Evolutionary conservation across 768 basidiomycete genomes (phyloP), one percentile per base, ranked within the genome.

Genomic region (Auriscalpium vulgare): DNA sequence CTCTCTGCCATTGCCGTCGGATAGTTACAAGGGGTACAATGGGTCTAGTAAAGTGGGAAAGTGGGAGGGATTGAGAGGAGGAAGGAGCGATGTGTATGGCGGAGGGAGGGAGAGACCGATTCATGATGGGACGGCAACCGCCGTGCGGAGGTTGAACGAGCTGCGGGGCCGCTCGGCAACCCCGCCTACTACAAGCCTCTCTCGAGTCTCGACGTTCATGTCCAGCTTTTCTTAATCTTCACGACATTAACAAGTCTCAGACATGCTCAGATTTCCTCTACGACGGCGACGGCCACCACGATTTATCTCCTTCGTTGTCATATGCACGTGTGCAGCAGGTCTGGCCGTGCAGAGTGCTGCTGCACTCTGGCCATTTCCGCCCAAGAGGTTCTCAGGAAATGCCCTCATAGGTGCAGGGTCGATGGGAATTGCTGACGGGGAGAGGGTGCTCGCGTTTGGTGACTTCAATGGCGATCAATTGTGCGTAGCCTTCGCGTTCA

Each of bases 401-500:
- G 79, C 87, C 0, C 77, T 97, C 51, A 74, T 97, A 50, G 76
- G 82, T 58, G 86, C 92, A 3, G 95, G 93, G 8, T 72, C 84
- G 1, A 74, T 95, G 68, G 95, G 94, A 2, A 71, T 97, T 36
- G 78, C 78, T 48, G 78, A 75, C n/a, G 79, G 82, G 53, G 84
- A 82, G 29, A 78, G 88, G 51, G 79, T 97, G 17, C 78, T 91
- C 57, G 95, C 94, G 8, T 90, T 91, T 63, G 97, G 94, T 36
- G 95, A 99, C 73, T 95, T 95, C 69, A 84, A 97, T 68, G 94
- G 91, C 5, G 93, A 98, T 69, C 94, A 97, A 68, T 88, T 90
- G 93, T 97, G 68, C 67, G 90, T 73, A 17, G 56, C 5, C n/a
- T 51, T 23, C 36, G 29, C 29, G 29, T 29, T 29, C 29, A 2